A percentile compares a stretch with the other conserved stretches of the same genome.
phyloP scores from a whole-genome alignment of 345 rosid species.

The Corchorus capsularis region DNA sequence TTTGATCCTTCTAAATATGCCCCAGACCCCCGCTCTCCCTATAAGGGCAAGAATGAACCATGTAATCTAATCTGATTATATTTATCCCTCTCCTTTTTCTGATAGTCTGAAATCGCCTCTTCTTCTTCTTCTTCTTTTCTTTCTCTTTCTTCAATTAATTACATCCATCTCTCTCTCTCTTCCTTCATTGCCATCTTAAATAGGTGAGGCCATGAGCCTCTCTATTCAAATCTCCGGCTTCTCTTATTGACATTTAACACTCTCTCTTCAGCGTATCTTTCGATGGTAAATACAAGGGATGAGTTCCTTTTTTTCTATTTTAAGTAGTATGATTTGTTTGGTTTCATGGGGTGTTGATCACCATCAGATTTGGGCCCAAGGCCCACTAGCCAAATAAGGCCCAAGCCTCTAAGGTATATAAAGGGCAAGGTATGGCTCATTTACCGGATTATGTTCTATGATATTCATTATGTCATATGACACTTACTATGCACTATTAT shows the following conservation, averaged over 20 bases:
- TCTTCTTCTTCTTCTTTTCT: neutral
- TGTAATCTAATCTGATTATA: slow-evolving; percentile 24
- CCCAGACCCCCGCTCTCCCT: neutral
- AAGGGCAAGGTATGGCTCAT: no score
- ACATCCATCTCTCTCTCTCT: slow-evolving; percentile 34
- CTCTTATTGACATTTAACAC: neutral
- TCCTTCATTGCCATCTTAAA: slow-evolving; percentile 21
- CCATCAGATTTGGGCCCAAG: no score
- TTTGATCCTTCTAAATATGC: slow-evolving; percentile 26
- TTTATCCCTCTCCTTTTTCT: slow-evolving; percentile 14
- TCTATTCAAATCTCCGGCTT: neutral
- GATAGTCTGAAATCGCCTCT: slow-evolving; percentile 16
- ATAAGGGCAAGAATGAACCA: slow-evolving; percentile 23
- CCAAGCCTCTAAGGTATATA: no score
- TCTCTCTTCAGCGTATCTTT: slow-evolving; percentile 13
- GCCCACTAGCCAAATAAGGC: no score
- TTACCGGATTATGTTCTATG: no score
- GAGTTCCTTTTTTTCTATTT: neutral
- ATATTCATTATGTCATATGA: no score
- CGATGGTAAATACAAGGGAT: slow-evolving; percentile 18
- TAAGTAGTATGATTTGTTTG: neutral
- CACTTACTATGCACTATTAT: no score
- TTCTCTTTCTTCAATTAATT: slow-evolving; percentile 30
- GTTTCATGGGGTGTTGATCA: slow-evolving; percentile 70
- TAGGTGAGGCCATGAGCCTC: slow-evolving; percentile 9